Conservation (phyloP, 345 rosid genomes). For the Diplotaxis tenuifolia region DNA sequence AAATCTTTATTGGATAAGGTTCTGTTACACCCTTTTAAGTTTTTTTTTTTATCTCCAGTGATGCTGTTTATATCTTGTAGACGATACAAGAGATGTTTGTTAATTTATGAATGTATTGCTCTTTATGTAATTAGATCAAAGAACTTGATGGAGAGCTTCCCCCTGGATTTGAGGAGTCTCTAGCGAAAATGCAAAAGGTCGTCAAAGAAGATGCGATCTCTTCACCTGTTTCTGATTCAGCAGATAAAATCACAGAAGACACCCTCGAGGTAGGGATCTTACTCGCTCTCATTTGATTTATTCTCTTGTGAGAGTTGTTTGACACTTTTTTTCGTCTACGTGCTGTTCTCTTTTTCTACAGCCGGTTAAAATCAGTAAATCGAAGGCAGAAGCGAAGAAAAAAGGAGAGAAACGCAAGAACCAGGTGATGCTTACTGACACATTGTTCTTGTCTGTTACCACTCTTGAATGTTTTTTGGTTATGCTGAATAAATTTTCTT, state of each 20-base stretch:
- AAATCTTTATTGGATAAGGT: conserved; percentile 81
- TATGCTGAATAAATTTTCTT: background rate
- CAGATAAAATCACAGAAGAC: conserved; percentile 25
- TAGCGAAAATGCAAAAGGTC: conserved; percentile 34
- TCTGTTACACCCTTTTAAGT: conserved; percentile 14
- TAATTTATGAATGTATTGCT: background rate
- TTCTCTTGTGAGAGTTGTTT: background rate
- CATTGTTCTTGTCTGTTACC: too few species aligned
- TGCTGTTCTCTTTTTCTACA: conserved; percentile 3
- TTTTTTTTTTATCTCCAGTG: background rate
- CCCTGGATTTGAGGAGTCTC: conserved; percentile 56
- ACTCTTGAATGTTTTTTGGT: too few species aligned
- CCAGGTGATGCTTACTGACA: too few species aligned
- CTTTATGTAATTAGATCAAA: conserved; percentile 46
- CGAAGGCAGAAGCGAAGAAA: conserved; percentile 22
- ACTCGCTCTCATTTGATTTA: background rate
- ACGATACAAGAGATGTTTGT: background rate
- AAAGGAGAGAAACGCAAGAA: conserved; percentile 46
- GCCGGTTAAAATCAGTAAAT: conserved; percentile 30
- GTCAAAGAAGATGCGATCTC: conserved; percentile 28
- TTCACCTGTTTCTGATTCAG: conserved; percentile 37
- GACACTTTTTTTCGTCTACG: conserved; percentile 10
- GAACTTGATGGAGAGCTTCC: conserved; percentile 70
- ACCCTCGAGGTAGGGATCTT: conserved; percentile 31
- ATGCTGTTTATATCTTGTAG: background rate